These are phyloP conservation scores for Termitomyces sp. DNA, from an alignment of 768 basidiomycete species.

Conservation along the genomic window DNA sequence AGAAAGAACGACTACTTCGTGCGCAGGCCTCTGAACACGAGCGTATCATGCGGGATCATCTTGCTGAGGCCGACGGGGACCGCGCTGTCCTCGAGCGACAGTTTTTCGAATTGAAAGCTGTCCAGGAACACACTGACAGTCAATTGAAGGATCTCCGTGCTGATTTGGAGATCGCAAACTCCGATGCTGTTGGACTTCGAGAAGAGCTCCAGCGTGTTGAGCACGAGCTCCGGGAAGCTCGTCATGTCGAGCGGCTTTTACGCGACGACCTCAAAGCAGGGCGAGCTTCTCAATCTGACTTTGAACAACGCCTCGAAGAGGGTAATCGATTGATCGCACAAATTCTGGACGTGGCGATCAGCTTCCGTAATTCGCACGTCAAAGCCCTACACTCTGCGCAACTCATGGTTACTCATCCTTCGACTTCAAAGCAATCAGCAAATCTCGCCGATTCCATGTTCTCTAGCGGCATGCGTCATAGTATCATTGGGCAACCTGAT, in stretches of 20 bases:
- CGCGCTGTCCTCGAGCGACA: slow-evolving; percentile 90
- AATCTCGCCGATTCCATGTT: slow-evolving; percentile 49
- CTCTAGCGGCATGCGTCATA: slow-evolving; percentile 49
- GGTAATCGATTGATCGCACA: slow-evolving; percentile 73
- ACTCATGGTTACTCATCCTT: slow-evolving; percentile 51
- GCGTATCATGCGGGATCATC: slow-evolving; percentile 75
- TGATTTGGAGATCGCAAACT: slow-evolving; percentile 60
- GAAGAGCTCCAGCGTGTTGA: slow-evolving; percentile 73
- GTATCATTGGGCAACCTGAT: slow-evolving; percentile 46
- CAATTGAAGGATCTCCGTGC: slow-evolving; percentile 62
- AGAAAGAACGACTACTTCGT: slow-evolving; percentile 76
- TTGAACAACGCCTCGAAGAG: slow-evolving; percentile 64
- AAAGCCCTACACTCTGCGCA: slow-evolving; percentile 67
- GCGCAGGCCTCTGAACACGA: slow-evolving; percentile 69
- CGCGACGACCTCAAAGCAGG: slow-evolving; percentile 74
- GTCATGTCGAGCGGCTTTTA: slow-evolving; percentile 63
- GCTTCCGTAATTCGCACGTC: slow-evolving; percentile 72
- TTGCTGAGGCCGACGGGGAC: slow-evolving; percentile 91
- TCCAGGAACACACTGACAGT: slow-evolving; percentile 55
- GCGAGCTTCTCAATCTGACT: slow-evolving; percentile 61
- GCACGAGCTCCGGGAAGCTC: slow-evolving; percentile 65
- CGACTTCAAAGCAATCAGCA: slow-evolving; percentile 39
- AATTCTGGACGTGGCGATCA: slow-evolving; percentile 75
- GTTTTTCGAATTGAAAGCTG: slow-evolving; percentile 66
- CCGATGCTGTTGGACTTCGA: slow-evolving; percentile 64